These are phyloP conservation scores for Dendrobium catenatum DNA, from an alignment of 106 monocot species.

Conservation along the genomic window DNA sequence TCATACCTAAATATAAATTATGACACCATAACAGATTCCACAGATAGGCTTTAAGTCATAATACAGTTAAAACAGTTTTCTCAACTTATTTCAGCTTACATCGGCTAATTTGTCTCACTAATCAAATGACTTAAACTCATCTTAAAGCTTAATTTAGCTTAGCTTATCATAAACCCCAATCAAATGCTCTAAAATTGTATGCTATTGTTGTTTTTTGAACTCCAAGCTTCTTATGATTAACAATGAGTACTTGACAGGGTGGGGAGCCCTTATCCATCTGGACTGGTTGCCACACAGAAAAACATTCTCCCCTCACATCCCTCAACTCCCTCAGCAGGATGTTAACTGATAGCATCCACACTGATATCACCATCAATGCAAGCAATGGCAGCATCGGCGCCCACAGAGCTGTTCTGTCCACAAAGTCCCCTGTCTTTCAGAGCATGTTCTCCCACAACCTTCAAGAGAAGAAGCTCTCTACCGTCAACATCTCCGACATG, in stretches of 20 bases:
- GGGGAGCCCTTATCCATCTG: slow-evolving; percentile 72
- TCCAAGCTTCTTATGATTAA: too few relatives aligned
- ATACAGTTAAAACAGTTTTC: too few relatives aligned
- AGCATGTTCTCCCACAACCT: slow-evolving; percentile 88
- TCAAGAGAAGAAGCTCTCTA: slow-evolving; percentile 69
- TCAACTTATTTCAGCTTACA: too few relatives aligned
- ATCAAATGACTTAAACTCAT: too few relatives aligned
- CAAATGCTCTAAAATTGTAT: too few relatives aligned
- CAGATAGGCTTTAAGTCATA: too few relatives aligned
- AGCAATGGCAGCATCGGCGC: slow-evolving; percentile 48
- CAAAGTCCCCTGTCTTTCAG: slow-evolving; percentile 67
- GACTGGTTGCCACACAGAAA: slow-evolving; percentile 33
- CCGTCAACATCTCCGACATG: slow-evolving; percentile 82
- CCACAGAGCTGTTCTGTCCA: slow-evolving; percentile 80
- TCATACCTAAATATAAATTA: too few relatives aligned
- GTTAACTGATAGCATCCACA: slow-evolving; percentile 62
- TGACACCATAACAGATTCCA: too few relatives aligned
- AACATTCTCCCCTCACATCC: slow-evolving; percentile 29
- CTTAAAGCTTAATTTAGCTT: too few relatives aligned
- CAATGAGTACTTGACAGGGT: slow-evolving; percentile 29
- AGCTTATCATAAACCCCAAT: too few relatives aligned
- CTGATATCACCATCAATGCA: slow-evolving; percentile 78
- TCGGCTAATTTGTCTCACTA: too few relatives aligned
- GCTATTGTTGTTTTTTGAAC: too few relatives aligned
- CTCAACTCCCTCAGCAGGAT: slow-evolving; percentile 51